Evolutionary conservation across 2,329 filamentous ascomycete species (phyloP).

Genomic region (Cercospora janseana): DNA sequence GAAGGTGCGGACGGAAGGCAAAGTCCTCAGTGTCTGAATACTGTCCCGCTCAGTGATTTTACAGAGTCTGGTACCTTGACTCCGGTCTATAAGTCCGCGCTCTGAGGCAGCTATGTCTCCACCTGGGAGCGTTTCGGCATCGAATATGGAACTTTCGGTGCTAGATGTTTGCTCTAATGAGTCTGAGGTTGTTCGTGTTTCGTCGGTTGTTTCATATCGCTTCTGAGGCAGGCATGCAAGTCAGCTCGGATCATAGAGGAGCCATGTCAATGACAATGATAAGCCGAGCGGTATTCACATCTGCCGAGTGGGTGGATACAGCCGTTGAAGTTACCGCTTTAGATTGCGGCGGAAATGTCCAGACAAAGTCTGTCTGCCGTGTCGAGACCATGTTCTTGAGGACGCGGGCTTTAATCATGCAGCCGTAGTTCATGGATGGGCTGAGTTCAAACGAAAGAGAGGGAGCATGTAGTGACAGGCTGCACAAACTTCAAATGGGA

Average conservation of each 20-base stretch:
- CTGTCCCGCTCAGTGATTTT: conserved; percentile 47
- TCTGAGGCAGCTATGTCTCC: neutral
- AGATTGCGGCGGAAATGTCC: conserved; percentile 9
- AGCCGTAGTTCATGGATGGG: conserved; percentile 4
- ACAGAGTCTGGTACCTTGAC: conserved; percentile 42
- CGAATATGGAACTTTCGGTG: conserved; percentile 30
- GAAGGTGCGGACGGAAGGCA: conserved; percentile 31
- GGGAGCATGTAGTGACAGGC: no score
- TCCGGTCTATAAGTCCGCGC: conserved; percentile 22
- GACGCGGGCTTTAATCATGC: conserved; percentile 15
- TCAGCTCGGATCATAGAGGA: neutral
- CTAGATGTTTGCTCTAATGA: conserved; percentile 26
- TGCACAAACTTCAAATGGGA: no score
- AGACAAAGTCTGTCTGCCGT: conserved; percentile 12
- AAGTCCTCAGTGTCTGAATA: conserved; percentile 41
- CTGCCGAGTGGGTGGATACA: neutral
- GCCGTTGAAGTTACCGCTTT: conserved; percentile 9
- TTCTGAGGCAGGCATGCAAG: neutral
- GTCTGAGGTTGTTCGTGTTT: conserved; percentile 7
- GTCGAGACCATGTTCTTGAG: conserved; percentile 8
- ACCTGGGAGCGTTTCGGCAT: conserved; percentile 17
- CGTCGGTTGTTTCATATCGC: neutral
- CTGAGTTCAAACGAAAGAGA: neutral
- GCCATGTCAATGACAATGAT: neutral
- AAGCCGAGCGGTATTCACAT: neutral